Conservation (phyloP, 495 filamentous ascomycete species). For the Friedmanniomyces simplex region DNA sequence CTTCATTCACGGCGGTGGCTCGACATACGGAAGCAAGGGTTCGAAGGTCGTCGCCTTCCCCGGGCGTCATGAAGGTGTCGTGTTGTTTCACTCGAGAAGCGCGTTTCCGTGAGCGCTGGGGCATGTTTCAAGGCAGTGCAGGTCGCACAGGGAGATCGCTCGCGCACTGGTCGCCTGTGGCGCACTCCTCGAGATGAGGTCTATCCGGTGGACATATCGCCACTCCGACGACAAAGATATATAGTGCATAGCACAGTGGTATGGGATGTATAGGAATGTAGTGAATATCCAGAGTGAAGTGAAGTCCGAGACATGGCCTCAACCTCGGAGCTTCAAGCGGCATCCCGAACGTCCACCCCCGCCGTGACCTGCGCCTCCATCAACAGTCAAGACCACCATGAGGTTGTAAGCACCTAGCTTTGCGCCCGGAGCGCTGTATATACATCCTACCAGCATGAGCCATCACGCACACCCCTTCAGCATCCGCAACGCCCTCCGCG, state of each 20-base stretch:
- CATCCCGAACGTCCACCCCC: too few species aligned
- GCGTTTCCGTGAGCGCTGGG: neutral
- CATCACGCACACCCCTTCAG: conserved; percentile 14
- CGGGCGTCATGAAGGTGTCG: neutral
- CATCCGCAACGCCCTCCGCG: conserved; percentile 11
- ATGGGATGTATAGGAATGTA: neutral
- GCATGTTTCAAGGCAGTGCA: neutral
- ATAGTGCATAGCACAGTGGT: neutral
- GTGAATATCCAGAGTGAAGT: neutral
- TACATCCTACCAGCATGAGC: neutral
- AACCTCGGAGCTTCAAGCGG: neutral
- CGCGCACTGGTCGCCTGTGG: neutral
- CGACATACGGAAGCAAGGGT: neutral
- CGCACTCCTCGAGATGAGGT: neutral
- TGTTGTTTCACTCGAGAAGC: neutral
- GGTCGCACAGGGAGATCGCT: neutral
- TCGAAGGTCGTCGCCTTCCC: neutral
- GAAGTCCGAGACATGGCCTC: too few species aligned
- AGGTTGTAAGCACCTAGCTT: neutral
- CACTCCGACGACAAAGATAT: neutral
- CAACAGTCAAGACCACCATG: neutral
- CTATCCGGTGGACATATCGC: neutral
- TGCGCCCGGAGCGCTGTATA: conserved; percentile 3
- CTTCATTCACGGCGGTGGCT: neutral
- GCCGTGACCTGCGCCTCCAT: too few species aligned